These are phyloP conservation scores for Fraxinus sp. DNA, from an alignment of 305 asterid genomes.

Conservation along the genomic window DNA sequence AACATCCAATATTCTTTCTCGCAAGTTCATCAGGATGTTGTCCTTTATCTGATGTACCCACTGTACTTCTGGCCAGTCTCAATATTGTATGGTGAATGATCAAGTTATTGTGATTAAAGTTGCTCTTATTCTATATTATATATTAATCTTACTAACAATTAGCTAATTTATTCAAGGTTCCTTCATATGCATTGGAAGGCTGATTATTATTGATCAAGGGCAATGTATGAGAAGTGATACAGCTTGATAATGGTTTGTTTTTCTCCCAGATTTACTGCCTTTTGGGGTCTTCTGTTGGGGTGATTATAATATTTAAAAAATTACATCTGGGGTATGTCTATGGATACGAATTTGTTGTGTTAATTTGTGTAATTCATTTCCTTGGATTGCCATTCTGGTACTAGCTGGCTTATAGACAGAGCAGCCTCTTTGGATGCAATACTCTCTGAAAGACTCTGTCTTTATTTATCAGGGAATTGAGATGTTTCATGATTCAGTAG, in stretches of 20 bases:
- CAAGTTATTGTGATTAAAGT: not conserved
- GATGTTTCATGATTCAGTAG: not conserved
- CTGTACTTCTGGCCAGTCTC: not conserved
- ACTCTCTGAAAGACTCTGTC: not conserved
- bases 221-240: not conserved
- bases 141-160: not conserved
- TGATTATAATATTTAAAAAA: not conserved
- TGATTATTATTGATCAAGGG: conserved; percentile 22
- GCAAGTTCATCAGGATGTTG: conserved; percentile 1
- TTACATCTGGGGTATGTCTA: not conserved
- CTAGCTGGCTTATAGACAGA: not conserved
- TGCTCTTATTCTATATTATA: not conserved
- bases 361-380: not conserved
- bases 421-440: not conserved
- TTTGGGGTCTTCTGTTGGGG: not conserved
- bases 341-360: not conserved
- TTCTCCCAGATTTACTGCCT: not conserved
- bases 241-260: not conserved
- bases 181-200: conserved; percentile 59
- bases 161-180: conserved; percentile 48
- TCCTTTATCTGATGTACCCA: not conserved
- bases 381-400: not conserved
- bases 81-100: not conserved
- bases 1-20: not conserved
- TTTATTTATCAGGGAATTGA: not conserved